Evolutionary conservation across 148 eudicot genomes (phyloP), one percentile per base, ranked within the genome.

Genomic region (Rhododendron ferrugineum): DNA sequence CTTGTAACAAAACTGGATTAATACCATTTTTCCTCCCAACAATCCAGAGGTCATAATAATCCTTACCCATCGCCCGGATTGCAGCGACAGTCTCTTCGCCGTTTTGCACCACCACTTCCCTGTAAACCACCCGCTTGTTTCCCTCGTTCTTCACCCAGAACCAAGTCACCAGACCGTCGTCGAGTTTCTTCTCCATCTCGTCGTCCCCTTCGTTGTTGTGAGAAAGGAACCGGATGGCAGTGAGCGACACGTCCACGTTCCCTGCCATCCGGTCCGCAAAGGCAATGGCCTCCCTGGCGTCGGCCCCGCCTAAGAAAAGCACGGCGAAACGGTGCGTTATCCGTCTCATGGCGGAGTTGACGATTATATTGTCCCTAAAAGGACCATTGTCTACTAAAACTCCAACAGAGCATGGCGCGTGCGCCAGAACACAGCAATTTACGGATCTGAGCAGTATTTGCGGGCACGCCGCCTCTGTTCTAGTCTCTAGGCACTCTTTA

Each of bases 91-190:
- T 94, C 58, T 95, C 98, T 13, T 86, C 84, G 16, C 99, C 99
- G 10, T 91, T 90, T 4, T 58, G 84, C 14, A 97, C 99, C 72
- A 91, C 93, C 26, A 93, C 95, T 85, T 97, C 99, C 44, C 90
- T 88, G 18, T 97, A 97, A 26, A 87, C 82, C 34, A 97, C 94
- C 75, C 85, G 86, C 0, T 86, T 86, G 79, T 94, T 97, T 50
- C 85, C 89, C 84, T 97, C 99, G 78, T 94, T 88, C 88, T 95
- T 97, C 70, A 95, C 94, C 99, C 98, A 95, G 72, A 97, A 97
- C 92, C 93, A 89, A 1, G 98, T 97, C 78, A 97, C 95, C 7
- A 94, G 75, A 26, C 93, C 97, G 32, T 97, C 99, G 37, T 97
- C 99, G 0, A 97, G 86, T 88, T 94, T 95, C 89, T 92, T 92